Evolutionary conservation across 2,329 filamentous ascomycete species (phyloP), one percentile per base, ranked within the genome.

Genomic region (Orbilia ellipsospora): DNA sequence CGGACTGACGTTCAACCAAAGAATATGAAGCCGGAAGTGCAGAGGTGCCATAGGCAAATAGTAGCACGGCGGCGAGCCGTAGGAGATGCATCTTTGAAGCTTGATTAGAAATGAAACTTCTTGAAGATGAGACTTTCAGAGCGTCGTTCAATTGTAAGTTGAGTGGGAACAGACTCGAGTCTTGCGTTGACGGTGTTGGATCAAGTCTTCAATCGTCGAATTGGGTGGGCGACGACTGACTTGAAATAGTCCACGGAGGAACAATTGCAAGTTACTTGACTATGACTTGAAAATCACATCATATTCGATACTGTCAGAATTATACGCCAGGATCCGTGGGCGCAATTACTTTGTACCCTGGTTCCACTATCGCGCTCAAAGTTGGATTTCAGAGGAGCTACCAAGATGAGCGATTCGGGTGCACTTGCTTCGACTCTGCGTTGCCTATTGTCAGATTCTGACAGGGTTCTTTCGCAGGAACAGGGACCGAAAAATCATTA

Each of bases 11-110:
- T 20, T 69, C 60, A 16, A 65, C 52, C 4, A 68, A 45, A 28
- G 42, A 44, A 12, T 40, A 23, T 23, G 31, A 64, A 16, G 72
- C 69, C 13, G 72, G 72, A 55, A 75, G 64, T 6, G 72, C 60
- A 50, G 61, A 66, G 31, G 64, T 51, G 52, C 72, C 64, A 55
- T 64, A 69, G 59, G 64, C 72, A 59, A 59, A 69, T 16, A 75
- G 64, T 52, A 75, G 64, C 36, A 57, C 36, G n/a, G 64, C 72
- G 48, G 72, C 54, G 13, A 64, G 7, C 31, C 64, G 44, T 52
- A 75, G 40, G 6, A 75, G 23, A 18, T 69, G 52, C 72, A 75
- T 75, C 12, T 61, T 61, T 64, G 10, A 36, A 7, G 31, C 31
- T 36, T 6, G 10, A 36, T 36, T 36, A 36, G 23, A 36, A 36